These are phyloP conservation scores for Zymoseptoria brevis DNA, from an alignment of 2,329 filamentous ascomycete genomes.

Conservation along the genomic window DNA sequence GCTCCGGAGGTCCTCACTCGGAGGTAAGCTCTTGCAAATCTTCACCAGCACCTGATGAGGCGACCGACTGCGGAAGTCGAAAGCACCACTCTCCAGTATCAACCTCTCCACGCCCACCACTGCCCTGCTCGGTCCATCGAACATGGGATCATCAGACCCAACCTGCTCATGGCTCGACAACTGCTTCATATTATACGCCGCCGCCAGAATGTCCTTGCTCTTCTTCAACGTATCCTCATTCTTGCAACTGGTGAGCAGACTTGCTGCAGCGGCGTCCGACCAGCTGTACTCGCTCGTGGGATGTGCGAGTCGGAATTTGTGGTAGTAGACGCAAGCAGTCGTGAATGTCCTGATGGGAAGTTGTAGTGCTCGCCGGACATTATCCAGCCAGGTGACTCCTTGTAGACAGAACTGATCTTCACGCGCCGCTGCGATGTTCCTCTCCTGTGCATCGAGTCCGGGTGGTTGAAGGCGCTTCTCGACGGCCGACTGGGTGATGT, in stretches of 20 bases:
- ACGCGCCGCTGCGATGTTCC: slow-evolving; percentile 43
- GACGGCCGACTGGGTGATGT: slow-evolving; percentile 73
- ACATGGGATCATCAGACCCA: slow-evolving; percentile 74
- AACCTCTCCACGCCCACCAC: slow-evolving; percentile 86
- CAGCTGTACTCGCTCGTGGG: slow-evolving; percentile 73
- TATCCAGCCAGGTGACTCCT: slow-evolving; percentile 83
- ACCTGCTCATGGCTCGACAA: slow-evolving; percentile 54
- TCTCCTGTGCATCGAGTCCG: slow-evolving; percentile 60
- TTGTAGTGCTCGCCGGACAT: slow-evolving; percentile 67
- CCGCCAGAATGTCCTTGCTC: slow-evolving; percentile 83
- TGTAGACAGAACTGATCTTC: slow-evolving; percentile 77
- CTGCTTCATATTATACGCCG: slow-evolving; percentile 77
- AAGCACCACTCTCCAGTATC: slow-evolving; percentile 85
- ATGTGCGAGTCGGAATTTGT: slow-evolving; percentile 83
- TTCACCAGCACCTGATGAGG: slow-evolving; percentile 82
- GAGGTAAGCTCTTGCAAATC: slow-evolving; percentile 38
- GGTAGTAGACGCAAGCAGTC: slow-evolving; percentile 85
- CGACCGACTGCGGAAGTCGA: slow-evolving; percentile 86
- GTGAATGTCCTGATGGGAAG: slow-evolving; percentile 89
- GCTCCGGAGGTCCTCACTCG: slow-evolving; percentile 41
- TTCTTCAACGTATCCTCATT: slow-evolving; percentile 98
- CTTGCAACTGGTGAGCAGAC: slow-evolving; percentile 89
- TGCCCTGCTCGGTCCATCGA: slow-evolving; percentile 69
- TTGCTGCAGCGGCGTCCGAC: slow-evolving; percentile 79
- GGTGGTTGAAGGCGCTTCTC: slow-evolving; percentile 56